Conservation (phyloP, 2,329 filamentous ascomycete genomes). For the Fusarium zealandicum region DNA sequence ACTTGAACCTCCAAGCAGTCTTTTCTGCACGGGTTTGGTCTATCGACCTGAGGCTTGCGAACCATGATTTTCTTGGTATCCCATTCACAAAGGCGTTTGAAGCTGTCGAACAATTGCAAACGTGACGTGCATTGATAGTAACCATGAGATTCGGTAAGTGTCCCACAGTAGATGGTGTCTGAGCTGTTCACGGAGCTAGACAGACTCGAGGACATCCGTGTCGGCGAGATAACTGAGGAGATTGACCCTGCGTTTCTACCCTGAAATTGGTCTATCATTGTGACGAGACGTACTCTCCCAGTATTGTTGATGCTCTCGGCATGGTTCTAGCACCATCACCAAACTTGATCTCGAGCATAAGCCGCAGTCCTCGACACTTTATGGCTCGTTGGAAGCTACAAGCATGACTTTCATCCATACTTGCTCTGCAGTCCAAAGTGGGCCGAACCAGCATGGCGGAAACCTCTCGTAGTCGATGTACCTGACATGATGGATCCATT, state of each 20-base stretch:
- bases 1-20: background rate
- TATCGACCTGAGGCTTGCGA: background rate
- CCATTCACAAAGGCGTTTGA: background rate
- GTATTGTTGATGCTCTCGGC: background rate
- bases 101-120: background rate
- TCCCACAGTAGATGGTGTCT: too few relatives aligned
- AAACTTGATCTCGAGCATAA: background rate
- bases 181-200: background rate
- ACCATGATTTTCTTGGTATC: background rate
- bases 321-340: background rate
- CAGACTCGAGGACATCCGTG: background rate
- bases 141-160: background rate
- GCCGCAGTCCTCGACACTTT: background rate
- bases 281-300: background rate
- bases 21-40: constrained; percentile 5
- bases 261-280: background rate
- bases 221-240: background rate
- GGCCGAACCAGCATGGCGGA: constrained; percentile 21
- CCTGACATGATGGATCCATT: constrained; percentile 26
- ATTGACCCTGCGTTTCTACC: background rate
- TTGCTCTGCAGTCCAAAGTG: constrained; percentile 17
- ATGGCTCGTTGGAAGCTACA: background rate
- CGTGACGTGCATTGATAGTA: constrained; percentile 13
- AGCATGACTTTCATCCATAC: background rate
- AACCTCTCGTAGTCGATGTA: constrained; percentile 13